Evolutionary conservation across 208 protist genomes (phyloP).

Genomic region (Trichomonas vaginalis): DNA sequence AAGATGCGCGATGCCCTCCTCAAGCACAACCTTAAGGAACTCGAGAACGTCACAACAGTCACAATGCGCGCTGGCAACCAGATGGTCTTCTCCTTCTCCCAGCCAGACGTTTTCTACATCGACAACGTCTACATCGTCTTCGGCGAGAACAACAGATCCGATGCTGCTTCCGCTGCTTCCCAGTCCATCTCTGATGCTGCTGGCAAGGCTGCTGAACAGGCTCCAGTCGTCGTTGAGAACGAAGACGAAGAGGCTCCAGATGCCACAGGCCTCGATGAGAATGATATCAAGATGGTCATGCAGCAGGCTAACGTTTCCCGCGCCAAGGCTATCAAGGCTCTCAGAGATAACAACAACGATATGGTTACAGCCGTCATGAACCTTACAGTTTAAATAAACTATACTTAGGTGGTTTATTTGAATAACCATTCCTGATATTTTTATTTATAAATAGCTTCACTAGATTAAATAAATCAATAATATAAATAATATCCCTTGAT

Average conservation of each 20-base stretch:
- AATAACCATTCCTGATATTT: no score
- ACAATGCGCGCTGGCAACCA: neutral
- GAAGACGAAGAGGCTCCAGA: neutral
- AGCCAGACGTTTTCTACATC: neutral
- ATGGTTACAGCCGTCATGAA: constrained; percentile 1
- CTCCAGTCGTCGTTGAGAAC: neutral
- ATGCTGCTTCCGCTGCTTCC: neutral
- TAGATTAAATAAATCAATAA: no score
- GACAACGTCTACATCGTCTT: neutral
- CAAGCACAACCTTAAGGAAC: neutral
- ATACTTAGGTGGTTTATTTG: neutral
- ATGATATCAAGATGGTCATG: constrained; percentile 7
- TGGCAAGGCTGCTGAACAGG: neutral
- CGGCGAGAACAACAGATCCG: neutral
- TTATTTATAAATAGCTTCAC: no score
- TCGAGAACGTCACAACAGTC: neutral
- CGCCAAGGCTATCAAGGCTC: neutral
- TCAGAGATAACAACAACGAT: neutral
- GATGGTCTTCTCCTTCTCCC: neutral
- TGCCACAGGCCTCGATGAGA: neutral
- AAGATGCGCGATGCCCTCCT: neutral
- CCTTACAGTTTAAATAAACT: neutral
- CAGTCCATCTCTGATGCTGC: neutral
- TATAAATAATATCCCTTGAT: no score
- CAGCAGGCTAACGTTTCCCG: neutral